Base-by-base conservation (phyloP, 768 basidiomycete species). In the Calocybe gangraenosa region DNA sequence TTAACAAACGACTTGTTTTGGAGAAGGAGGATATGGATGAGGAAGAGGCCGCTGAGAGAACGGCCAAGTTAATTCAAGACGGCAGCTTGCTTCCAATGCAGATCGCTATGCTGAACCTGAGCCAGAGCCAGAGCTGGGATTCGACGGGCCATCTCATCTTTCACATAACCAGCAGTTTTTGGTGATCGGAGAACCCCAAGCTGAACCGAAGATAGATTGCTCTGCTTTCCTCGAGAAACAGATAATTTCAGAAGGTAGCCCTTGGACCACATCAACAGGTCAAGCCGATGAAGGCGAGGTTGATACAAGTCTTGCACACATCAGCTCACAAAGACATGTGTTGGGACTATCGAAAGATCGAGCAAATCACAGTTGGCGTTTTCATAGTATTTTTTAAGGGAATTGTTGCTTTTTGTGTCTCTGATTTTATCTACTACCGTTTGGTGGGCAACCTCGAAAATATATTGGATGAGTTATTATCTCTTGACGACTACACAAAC, bases 31-130 rank as follows among this genome's bases (percentile, higher is more conserved):
- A 61, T 5, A 67, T 68, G 2, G 70, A 73, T 35, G 70, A 74
- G 25, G 82, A 81, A 51, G 72, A 68, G 22, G 72, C 69, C 0
- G 65, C 68, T 28, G 82, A 79, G 56, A 50, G 65, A 8, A 66
- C 65, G 13, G 60, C 57, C 28, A 83, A 76, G 56, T 89, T 17
- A 68, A 75, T 44, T 60, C 77, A 19, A 70, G 71, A 46, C 70
- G 88, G 30, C 66, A 79, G 38, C 66, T 92, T 13, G 81, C 70
- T 0, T 86, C 82, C 3, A 91, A 92, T 57, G 81, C 70, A 0
- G 86, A 89, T 69, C 71, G 87, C 41, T 91, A 91, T 57, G 71
- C 57, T 13, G 87, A 90, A 62, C 75, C 76, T 15, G 83, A 80
- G 47, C 80, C 79, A 11, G 87, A 90, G 62, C 75, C 76, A 2